phyloP scores from a whole-genome alignment of 1,284 basidiomycete genomes.

The Trametes hirsuta region DNA sequence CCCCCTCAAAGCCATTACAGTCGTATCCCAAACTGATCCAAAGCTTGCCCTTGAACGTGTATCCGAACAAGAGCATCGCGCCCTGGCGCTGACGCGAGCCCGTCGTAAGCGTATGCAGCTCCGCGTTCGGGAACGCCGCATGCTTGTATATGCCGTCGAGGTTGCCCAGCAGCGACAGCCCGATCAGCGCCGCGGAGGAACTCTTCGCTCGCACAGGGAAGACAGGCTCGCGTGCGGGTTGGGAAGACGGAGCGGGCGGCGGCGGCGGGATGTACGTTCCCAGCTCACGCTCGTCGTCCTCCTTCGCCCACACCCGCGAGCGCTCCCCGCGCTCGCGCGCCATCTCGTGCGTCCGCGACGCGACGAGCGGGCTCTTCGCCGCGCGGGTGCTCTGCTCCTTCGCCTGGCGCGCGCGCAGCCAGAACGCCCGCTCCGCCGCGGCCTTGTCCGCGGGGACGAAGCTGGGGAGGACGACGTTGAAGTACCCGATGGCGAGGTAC shows the following conservation, averaged over 20 bases:
- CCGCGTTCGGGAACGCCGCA: constrained; percentile 51
- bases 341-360: constrained; percentile 64
- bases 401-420: constrained; percentile 72
- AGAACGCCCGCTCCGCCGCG: constrained; percentile 55
- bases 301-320: constrained; percentile 66
- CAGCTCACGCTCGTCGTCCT: constrained; percentile 66
- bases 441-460: constrained; percentile 55
- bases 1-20: constrained; percentile 66
- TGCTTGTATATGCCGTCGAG: constrained; percentile 80
- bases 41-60: constrained; percentile 72
- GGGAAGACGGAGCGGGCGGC: constrained; percentile 17
- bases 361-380: constrained; percentile 62
- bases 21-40: constrained; percentile 81
- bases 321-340: constrained; percentile 61
- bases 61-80: constrained; percentile 76
- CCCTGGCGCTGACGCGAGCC: constrained; percentile 75
- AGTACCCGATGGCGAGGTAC: constrained; percentile 79
- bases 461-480: constrained; percentile 75
- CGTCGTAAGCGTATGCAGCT: constrained; percentile 73
- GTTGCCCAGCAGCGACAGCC: constrained; percentile 78
- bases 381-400: constrained; percentile 66
- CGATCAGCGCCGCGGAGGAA: constrained; percentile 67
- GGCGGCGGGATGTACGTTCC: constrained; percentile 44
- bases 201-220: constrained; percentile 33
- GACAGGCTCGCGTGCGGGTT: constrained; percentile 26